phyloP scores from a whole-genome alignment of 2,329 filamentous ascomycete genomes.

The Graphilbum ipis-grandicollis region DNA sequence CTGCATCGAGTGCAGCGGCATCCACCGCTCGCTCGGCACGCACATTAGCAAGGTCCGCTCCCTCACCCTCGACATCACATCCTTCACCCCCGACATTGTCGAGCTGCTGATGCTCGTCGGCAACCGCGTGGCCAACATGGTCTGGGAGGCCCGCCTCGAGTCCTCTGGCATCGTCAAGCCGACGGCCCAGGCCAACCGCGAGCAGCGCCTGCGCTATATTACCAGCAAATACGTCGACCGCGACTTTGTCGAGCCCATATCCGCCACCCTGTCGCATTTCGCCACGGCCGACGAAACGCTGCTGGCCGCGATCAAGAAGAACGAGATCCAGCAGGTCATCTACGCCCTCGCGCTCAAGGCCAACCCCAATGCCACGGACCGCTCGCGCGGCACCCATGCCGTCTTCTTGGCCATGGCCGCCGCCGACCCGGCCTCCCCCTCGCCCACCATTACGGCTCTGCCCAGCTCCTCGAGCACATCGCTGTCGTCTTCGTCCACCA shows the following conservation, averaged over 20 bases:
- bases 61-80: constrained; percentile 84
- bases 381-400: constrained; percentile 71
- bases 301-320: constrained; percentile 84
- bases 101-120: constrained; percentile 83
- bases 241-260: constrained; percentile 63
- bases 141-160: constrained; percentile 71
- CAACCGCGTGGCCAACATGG: constrained; percentile 87
- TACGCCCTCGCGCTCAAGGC: constrained; percentile 76
- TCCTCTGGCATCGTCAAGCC: constrained; percentile 41
- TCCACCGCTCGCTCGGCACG: constrained; percentile 87
- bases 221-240: constrained; percentile 85
- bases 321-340: constrained; percentile 84
- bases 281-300: constrained; percentile 72
- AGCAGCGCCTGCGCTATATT: constrained; percentile 88
- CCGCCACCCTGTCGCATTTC: constrained; percentile 58
- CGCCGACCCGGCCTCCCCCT: constrained; percentile 74
- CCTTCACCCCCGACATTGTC: constrained; percentile 92
- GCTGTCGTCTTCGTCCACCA: constrained; percentile 4
- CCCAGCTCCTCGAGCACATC: constrained; percentile 2
- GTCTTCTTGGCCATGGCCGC: constrained; percentile 84
- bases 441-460: constrained; percentile 16
- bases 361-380: constrained; percentile 75
- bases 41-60: constrained; percentile 97
- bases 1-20: constrained; percentile 95
- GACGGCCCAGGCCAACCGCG: constrained; percentile 58